Evolutionary conservation across 345 rosid genomes (phyloP).

Genomic region (Salix dunnii): DNA sequence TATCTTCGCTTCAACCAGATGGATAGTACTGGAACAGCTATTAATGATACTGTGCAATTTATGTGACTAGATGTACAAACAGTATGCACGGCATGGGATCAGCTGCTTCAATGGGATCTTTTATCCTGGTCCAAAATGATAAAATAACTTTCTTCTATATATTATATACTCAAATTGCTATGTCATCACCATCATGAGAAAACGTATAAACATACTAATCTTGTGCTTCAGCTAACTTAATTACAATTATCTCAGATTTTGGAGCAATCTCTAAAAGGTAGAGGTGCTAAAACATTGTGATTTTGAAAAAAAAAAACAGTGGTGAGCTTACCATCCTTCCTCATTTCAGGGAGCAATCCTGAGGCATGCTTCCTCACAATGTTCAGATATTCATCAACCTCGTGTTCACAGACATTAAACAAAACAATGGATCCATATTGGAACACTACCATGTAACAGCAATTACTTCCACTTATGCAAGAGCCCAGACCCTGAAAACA

Average conservation of each 20-base stretch:
- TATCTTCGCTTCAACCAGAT: too few relatives aligned
- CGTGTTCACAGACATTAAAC: conserved; percentile 72
- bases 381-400: conserved; percentile 82
- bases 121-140: too few relatives aligned
- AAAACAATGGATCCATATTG: conserved; percentile 93
- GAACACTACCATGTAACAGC: conserved; percentile 83
- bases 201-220: too few relatives aligned
- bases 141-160: not conserved
- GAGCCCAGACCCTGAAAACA: conserved; percentile 59
- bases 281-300: not conserved
- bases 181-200: too few relatives aligned
- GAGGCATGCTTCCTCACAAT: conserved; percentile 81
- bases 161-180: not conserved
- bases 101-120: too few relatives aligned
- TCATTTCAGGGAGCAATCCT: conserved; percentile 90
- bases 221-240: not conserved
- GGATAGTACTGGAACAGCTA: too few relatives aligned
- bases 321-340: conserved; percentile 74
- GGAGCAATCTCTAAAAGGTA: not conserved
- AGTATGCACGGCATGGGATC: too few relatives aligned
- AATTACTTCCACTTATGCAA: conserved; percentile 64
- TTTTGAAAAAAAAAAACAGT: not conserved
- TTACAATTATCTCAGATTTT: not conserved
- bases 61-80: too few relatives aligned
- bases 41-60: too few relatives aligned